A percentile compares a stretch with the other conserved stretches of the same genome.
phyloP scores from a whole-genome alignment of 169 alveolate genomes.

The Cystoisospora suis region DNA sequence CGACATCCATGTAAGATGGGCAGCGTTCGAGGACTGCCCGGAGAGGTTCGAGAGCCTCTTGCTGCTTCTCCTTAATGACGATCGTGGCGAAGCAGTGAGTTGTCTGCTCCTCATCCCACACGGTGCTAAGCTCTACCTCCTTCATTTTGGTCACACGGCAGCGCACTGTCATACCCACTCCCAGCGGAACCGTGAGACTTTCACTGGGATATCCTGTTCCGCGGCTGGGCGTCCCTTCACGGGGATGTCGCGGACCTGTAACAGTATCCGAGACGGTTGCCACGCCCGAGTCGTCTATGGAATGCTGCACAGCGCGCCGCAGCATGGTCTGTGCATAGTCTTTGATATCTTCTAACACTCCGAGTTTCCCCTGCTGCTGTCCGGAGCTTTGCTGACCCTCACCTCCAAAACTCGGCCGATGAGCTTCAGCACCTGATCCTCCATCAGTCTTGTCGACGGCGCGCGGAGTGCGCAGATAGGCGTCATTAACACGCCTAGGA shows the following conservation, averaged over 20 bases:
- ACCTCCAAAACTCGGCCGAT: neutral
- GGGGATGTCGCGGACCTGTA: neutral
- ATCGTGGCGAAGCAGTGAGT: slow-evolving; percentile 66
- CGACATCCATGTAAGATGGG: slow-evolving; percentile 54
- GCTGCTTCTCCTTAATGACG: slow-evolving; percentile 37
- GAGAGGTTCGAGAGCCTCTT: slow-evolving; percentile 32
- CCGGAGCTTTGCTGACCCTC: neutral
- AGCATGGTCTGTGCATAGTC: slow-evolving; percentile 28
- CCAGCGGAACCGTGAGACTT: neutral
- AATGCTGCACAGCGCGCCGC: slow-evolving; percentile 3
- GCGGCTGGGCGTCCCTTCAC: neutral
- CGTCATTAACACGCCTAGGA: slow-evolving; percentile 61
- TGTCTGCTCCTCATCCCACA: slow-evolving; percentile 65
- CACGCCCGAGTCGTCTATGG: neutral
- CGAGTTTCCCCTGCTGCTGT: no score
- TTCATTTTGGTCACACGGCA: slow-evolving; percentile 56
- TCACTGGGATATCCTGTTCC: neutral
- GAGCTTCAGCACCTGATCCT: neutral
- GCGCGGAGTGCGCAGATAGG: slow-evolving; percentile 26
- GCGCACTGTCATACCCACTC: slow-evolving; percentile 53
- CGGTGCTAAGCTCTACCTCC: slow-evolving; percentile 61
- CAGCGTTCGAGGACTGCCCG: slow-evolving; percentile 52
- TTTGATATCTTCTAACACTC: slow-evolving; percentile 23
- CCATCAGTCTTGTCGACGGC: neutral
- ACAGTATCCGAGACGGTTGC: neutral